Evolutionary conservation across 2,329 filamentous ascomycete species (phyloP).

Genomic region (Apiospora malaysiana): DNA sequence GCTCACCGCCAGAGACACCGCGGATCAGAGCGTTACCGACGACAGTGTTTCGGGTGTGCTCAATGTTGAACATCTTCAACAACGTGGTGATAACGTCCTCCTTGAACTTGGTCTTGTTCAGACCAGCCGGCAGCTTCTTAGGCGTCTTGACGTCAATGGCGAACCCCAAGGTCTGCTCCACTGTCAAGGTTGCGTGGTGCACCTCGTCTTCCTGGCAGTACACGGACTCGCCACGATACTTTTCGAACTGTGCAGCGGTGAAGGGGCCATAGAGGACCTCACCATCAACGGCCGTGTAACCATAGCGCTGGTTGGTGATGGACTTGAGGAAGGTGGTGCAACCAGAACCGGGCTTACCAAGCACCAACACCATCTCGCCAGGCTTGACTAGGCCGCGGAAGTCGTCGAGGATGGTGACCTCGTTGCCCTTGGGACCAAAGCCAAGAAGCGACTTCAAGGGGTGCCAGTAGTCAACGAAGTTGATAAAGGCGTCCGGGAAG

Average conservation of each 20-base stretch:
- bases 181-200: constrained; percentile 84
- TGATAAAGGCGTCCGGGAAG: constrained; percentile 77
- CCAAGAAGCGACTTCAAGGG: constrained; percentile 70
- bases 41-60: constrained; percentile 83
- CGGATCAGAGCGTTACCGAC: constrained; percentile 84
- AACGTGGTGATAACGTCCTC: constrained; percentile 75
- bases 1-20: constrained; percentile 80
- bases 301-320: constrained; percentile 68
- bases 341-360: constrained; percentile 77
- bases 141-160: constrained; percentile 86
- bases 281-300: constrained; percentile 63
- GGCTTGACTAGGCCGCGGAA: constrained; percentile 76
- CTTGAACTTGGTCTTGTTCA: constrained; percentile 78
- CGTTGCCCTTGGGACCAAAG: constrained; percentile 68
- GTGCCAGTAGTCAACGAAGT: constrained; percentile 76
- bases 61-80: constrained; percentile 92
- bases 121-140: constrained; percentile 75
- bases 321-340: constrained; percentile 74
- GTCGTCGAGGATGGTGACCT: constrained; percentile 75
- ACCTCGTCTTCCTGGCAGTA: constrained; percentile 90
- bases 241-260: constrained; percentile 71
- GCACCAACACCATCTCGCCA: constrained; percentile 87
- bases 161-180: constrained; percentile 86
- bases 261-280: constrained; percentile 81
- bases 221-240: constrained; percentile 80